Percentiles rank a stretch among this genome's conserved stretches.
phyloP scores from a whole-genome alignment of 2,329 filamentous ascomycete genomes.

The Diaporthe capsici region DNA sequence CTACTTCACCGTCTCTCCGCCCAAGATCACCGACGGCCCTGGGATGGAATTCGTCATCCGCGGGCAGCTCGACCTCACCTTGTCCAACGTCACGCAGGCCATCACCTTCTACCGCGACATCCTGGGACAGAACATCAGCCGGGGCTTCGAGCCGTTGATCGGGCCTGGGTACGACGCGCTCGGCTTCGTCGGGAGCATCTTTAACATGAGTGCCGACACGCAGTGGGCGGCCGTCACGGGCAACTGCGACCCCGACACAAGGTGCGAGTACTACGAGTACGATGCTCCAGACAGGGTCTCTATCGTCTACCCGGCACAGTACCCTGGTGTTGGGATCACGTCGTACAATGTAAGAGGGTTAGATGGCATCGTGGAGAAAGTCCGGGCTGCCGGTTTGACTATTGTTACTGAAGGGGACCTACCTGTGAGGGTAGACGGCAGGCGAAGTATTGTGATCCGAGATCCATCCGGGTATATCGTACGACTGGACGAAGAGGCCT shows the following conservation, averaged over 20 bases:
- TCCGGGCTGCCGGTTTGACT: not conserved
- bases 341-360: not conserved
- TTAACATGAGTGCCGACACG: conserved; percentile 13
- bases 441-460: not conserved
- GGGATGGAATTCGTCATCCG: conserved; percentile 13
- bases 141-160: conserved; percentile 4
- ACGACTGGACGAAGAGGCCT: not conserved
- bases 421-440: not conserved
- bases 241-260: not conserved
- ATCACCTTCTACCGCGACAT: conserved; percentile 21
- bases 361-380: not conserved
- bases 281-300: not conserved
- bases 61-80: conserved; percentile 14
- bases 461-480: conserved; percentile 9
- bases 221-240: conserved; percentile 1
- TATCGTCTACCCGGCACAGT: not conserved
- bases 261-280: conserved; percentile 18
- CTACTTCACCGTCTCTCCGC: conserved; percentile 11
- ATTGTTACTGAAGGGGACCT: not conserved
- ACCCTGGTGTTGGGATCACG: not conserved
- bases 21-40: conserved; percentile 3
- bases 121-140: not conserved
- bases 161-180: not conserved
- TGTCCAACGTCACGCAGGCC: conserved; percentile 5
- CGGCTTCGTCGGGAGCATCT: not conserved